Base-by-base conservation (phyloP, 1,139 yeast genomes). In the Yamadazyma kanchanaburiensis region DNA sequence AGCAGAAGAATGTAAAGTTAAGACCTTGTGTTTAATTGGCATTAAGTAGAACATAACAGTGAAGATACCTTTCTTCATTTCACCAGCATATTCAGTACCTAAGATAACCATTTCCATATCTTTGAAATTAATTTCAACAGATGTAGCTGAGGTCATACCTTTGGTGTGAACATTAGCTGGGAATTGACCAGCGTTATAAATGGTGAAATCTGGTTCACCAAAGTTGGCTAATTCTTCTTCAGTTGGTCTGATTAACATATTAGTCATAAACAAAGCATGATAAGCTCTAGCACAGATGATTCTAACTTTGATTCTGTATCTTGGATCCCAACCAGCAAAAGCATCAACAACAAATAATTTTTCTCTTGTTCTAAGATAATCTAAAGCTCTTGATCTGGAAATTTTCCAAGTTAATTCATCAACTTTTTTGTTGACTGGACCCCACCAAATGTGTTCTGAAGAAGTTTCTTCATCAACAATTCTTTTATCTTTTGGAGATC, bases 81-180 rank as follows among this genome's bases (percentile, higher is more conserved):
- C 98, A 55, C 97, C 97, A 37, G 97, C 97, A 58, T 91, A 91
- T 70, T 91, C 97, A 32, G 97, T 89, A 67, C 98, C 98, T 50
- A 91, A 74, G 54, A 91, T 91, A 47, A 91, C 89, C 98, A 91
- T 91, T 69, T 91, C 98, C 96, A 89, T 88, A 49, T 80, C 91
- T 69, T 88, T 85, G 74, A 91, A 91, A 69, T 91, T 91, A 55
- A 91, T 88, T 65, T 88, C 96, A 44, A 91, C 95, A 32, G 96
- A 86, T 32, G 97, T 89, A 42, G 91, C 68, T 27, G 97, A 89
- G 36, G 97, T 85, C 98, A 91, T 91, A 59, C 97, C 97, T 58
- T 86, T 81, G 41, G 98, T 91, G 74, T 80, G 88, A 40, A 87
- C 81, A 65, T 91, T 91, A 33, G 98, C 98, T 33, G 97, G 97